Base-by-base conservation (phyloP, 2,329 filamentous ascomycete genomes). In the Phyllosticta ampelicida region DNA sequence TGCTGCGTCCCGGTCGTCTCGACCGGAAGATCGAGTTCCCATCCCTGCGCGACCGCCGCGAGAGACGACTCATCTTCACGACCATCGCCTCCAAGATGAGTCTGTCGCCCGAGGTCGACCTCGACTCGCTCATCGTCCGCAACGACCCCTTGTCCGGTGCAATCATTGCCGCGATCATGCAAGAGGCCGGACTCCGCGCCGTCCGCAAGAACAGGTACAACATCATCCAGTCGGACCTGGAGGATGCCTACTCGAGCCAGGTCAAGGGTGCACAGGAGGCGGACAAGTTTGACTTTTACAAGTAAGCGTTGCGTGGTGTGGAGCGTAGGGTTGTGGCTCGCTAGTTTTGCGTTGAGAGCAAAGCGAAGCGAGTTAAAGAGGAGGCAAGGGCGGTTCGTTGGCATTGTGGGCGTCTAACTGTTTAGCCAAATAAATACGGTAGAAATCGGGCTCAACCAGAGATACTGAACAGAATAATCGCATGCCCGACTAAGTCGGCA, bases 21-120 rank as follows among this genome's bases (percentile, higher is more conserved):
- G 94, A 99, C 75, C 83, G 94, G 70, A 99, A 99, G 81, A 99
- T 99, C 64, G 94, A 99, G 75, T 99, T 99, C 75, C 94, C 94
- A n/a, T 90, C 84, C 61, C 82, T 99, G 63, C 85, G 91, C 64
- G 94, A 99, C 71, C 86, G 94, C 66, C 86, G 94, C 68, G 94
- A 99, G 80, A 86, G 94, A 65, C 87, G 94, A 55, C 82, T 99
- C 68, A 99, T 99, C 74, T 99, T 99, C 80, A 85, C 83, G 60
- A 99, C 94, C n/a, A 96, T 99, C 69, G 92, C 94, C 13, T 78
- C 85, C 67, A 96, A 95, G 80, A 99, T 99, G 94, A 96, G 90
- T 64, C 78, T 99, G 65, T 91, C 90, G 11, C 94, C 94, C 52
- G 94, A 99, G 73, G 94, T 96, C 58, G 94, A 99, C 71, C 79